Conservation (phyloP, 345 rosid genomes). For the Triadica sebifera region DNA sequence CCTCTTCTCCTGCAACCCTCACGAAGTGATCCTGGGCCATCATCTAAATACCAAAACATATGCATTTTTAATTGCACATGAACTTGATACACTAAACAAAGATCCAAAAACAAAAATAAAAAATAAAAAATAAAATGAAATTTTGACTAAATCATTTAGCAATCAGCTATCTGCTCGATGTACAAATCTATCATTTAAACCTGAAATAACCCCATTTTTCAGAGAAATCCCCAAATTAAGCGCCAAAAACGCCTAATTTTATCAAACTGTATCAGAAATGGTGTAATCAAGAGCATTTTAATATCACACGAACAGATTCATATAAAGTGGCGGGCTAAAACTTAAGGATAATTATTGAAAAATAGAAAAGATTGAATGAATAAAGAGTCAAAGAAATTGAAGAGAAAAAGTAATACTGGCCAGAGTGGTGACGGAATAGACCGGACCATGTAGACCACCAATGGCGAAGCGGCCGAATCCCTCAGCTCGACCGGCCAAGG, state of each 20-base stretch:
- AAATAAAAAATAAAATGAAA: not conserved
- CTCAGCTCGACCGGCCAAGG: constrained; percentile 74
- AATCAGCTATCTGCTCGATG: not conserved
- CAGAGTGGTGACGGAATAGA: constrained; percentile 66
- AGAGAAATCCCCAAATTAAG: not conserved
- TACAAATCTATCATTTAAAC: not conserved
- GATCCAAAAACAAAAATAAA: constrained; percentile 1
- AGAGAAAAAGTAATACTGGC: constrained; percentile 39
- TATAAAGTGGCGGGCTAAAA: not conserved
- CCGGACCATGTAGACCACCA: constrained; percentile 74
- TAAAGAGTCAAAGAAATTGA: not conserved
- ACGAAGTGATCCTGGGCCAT: constrained; percentile 85
- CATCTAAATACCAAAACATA: constrained; percentile 42
- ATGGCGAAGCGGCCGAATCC: constrained; percentile 80
- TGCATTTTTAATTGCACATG: not conserved
- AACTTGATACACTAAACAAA: not conserved
- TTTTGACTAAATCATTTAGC: not conserved
- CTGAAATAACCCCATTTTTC: not conserved
- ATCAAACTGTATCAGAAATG: not conserved
- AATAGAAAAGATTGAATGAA: not conserved
- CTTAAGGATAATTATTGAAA: not conserved
- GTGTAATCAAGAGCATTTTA: not conserved
- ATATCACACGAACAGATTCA: not conserved
- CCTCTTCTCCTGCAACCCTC: constrained; percentile 72
- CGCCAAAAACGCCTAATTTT: not conserved